Evolutionary conservation across 768 basidiomycete genomes (phyloP).

Genomic region (Russula vinacea): DNA sequence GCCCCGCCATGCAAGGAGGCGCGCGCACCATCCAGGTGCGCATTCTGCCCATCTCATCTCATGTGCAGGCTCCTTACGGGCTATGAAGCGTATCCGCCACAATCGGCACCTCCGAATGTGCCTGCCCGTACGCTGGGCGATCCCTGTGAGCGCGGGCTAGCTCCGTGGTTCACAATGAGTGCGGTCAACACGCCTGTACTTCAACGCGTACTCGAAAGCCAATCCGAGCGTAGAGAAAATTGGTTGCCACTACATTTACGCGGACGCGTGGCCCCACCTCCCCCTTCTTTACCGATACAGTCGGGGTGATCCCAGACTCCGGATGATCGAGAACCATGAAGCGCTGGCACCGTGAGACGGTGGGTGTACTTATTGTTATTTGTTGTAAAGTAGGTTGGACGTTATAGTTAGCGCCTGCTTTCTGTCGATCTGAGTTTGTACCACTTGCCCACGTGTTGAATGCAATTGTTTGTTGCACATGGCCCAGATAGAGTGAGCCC

Average conservation of each 20-base stretch:
- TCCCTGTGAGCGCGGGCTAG: slow-evolving; percentile 19
- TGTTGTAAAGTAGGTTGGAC: background rate
- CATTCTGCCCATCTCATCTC: background rate
- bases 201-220: slow-evolving; percentile 16
- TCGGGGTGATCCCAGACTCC: background rate
- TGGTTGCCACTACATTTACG: slow-evolving; percentile 21
- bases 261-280: slow-evolving; percentile 13
- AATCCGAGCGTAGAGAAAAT: slow-evolving; percentile 16
- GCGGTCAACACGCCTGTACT: slow-evolving; percentile 26
- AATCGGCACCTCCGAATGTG: slow-evolving; percentile 21
- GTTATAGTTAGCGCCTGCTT: slow-evolving; percentile 21
- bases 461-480: slow-evolving; percentile 20
- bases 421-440: slow-evolving; percentile 28
- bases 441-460: slow-evolving; percentile 15
- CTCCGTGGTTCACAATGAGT: slow-evolving; percentile 28
- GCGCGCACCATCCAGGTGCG: slow-evolving; percentile 28
- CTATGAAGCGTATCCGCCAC: slow-evolving; percentile 25
- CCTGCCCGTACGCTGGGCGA: slow-evolving; percentile 28
- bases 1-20: slow-evolving; percentile 5
- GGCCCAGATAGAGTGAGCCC: background rate
- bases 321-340: slow-evolving; percentile 7
- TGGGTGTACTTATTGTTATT: slow-evolving; percentile 26
- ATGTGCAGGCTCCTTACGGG: slow-evolving; percentile 7
- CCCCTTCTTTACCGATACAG: slow-evolving; percentile 9
- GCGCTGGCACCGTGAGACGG: slow-evolving; percentile 10